Evolutionary conservation across 257 asterid genomes (phyloP).

Genomic region (Nicotiana attenuata): DNA sequence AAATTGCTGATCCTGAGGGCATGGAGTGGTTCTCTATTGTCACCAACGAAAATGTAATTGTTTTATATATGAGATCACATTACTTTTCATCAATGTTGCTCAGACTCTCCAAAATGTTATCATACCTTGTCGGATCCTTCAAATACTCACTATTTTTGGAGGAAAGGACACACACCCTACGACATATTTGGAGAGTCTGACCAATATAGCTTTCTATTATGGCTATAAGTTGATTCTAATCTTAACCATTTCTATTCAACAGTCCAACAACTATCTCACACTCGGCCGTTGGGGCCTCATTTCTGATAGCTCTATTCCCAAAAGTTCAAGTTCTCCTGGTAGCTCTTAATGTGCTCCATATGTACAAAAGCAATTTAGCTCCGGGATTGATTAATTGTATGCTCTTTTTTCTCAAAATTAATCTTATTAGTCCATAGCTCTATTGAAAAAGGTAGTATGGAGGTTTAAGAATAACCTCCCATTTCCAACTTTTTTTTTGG

Average conservation of each 20-base stretch:
- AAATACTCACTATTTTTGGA: too few relatives aligned
- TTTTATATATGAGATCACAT: neutral
- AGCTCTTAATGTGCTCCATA: conserved; percentile 42
- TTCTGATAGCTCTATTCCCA: conserved; percentile 51
- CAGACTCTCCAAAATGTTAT: too few relatives aligned
- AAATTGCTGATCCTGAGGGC: conserved; percentile 69
- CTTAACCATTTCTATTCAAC: conserved; percentile 3
- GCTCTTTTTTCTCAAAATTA: too few relatives aligned
- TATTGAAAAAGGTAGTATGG: too few relatives aligned
- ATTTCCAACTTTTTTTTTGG: too few relatives aligned
- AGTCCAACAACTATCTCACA: conserved; percentile 47
- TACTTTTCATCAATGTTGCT: too few relatives aligned
- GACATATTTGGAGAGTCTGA: too few relatives aligned
- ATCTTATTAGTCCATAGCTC: too few relatives aligned
- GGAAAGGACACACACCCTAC: too few relatives aligned
- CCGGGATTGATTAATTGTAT: conserved; percentile 20
- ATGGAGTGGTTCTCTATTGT: conserved; percentile 87
- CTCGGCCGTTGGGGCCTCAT: conserved; percentile 49
- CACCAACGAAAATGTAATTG: conserved; percentile 57
- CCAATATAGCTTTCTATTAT: neutral
- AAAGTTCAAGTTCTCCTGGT: conserved; percentile 41
- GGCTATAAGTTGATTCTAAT: neutral
- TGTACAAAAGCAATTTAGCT: conserved; percentile 52
- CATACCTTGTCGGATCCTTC: too few relatives aligned
- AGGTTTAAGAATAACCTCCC: too few relatives aligned